Evolutionary conservation across 305 asterid species (phyloP), one percentile per base, ranked within the genome.

Genomic region (Fraxinus ornus): DNA sequence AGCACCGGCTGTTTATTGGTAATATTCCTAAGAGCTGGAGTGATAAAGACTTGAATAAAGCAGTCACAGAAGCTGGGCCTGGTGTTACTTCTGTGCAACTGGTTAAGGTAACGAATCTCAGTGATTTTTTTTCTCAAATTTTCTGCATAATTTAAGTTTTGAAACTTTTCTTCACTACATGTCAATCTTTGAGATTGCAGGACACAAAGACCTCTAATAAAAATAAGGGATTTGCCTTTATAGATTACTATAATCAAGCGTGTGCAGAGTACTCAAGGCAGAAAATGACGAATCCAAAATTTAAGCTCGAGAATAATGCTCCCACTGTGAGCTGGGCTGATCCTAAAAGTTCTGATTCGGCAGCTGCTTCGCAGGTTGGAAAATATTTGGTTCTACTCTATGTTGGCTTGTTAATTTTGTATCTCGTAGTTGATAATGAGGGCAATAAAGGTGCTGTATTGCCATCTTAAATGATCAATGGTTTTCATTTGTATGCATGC

Each of bases 241-340:
- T 89, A 17, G 92, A 88, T 76, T 89, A 89, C 81, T 88, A 89
- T 79, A 89, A 89, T 84, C 85, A 89, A 79, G 91, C 89, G 32
- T 89, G 92, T 84, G 92, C 92, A 2, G 92, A 89, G 35, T 85
- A 88, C 85, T 88, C 91, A 1, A 85, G 91, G 55, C 85, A 85
- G 80, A 85, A 85, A 60, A 89, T 89, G 91, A 86, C 90, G 21
- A 80, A 81, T 73, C 78, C 91, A 3, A 80, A 85, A 28, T 89
- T 89, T 80, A 88, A 89, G 81, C 91, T 89, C 73, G 92, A 89
- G 73, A 91, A 87, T 41, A 86, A 83, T 85, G 81, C 90, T 52
- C 92, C 92, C 55, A 89, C 92, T 71, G 92, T 89, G 78, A 89
- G 92, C 86, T 89, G 92, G 92, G 92, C 92, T 28, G 91, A 88